A percentile compares a stretch with the other conserved stretches of the same genome.
These are phyloP conservation scores for Blechomonas ayalai DNA, from an alignment of 208 protist genomes.

Conservation along the genomic window DNA sequence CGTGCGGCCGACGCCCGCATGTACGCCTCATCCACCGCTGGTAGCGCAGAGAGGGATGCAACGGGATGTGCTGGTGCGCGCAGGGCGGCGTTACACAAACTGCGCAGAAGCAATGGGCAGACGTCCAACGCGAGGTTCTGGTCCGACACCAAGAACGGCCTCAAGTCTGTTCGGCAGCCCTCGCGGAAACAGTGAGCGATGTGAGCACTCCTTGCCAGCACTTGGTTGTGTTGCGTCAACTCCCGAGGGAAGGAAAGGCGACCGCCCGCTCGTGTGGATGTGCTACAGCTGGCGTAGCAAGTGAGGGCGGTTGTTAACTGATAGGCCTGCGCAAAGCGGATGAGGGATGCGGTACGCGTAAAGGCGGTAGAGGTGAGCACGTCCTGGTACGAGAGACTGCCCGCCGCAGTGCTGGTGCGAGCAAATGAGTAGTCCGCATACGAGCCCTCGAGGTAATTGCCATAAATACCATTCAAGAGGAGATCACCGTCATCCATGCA, in stretches of 20 bases:
- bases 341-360: conserved; percentile 13
- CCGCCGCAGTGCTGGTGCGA: conserved; percentile 31
- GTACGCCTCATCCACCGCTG: conserved; percentile 22
- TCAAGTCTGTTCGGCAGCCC: conserved; percentile 21
- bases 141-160: conserved; percentile 19
- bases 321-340: conserved; percentile 46
- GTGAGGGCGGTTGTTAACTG: conserved; percentile 30
- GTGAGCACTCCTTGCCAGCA: conserved; percentile 25
- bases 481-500: conserved; percentile 8
- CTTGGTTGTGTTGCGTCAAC: conserved; percentile 15
- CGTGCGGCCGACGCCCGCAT: conserved; percentile 37
- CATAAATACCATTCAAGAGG: conserved; percentile 67
- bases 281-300: conserved; percentile 47
- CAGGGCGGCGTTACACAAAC: conserved; percentile 46
- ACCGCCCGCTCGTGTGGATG: conserved; percentile 13
- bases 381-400: conserved; percentile 51
- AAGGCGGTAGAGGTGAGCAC: conserved; percentile 28
- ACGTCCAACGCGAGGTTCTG: conserved; percentile 27
- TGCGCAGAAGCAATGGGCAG: conserved; percentile 39
- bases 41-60: conserved; percentile 20
- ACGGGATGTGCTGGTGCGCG: conserved; percentile 37
- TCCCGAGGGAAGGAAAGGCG: conserved; percentile 38
- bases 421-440: conserved; percentile 68
- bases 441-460: conserved; percentile 52
- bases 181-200: conserved; percentile 32